Conservation (phyloP, 768 basidiomycete species). For the Calocybe cyanea region DNA sequence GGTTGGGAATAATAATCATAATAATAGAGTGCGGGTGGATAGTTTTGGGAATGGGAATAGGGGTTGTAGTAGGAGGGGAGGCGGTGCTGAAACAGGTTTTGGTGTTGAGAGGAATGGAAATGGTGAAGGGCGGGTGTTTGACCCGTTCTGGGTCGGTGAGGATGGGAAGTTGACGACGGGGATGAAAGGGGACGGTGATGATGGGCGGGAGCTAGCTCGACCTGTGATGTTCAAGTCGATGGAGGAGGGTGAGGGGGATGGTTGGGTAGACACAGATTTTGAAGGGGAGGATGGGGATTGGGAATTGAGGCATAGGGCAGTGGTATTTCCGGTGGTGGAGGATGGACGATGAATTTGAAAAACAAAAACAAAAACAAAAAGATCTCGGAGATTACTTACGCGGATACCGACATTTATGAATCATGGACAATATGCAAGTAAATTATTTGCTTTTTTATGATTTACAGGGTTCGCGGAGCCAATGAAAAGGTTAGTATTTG, state of each 20-base stretch:
- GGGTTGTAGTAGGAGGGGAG: not conserved
- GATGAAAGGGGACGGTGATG: not conserved
- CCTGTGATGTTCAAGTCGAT: not conserved
- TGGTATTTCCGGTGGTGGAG: not conserved
- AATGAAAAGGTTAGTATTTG: too few species aligned
- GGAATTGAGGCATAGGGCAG: not conserved
- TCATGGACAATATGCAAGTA: too few species aligned
- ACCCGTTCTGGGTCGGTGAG: slow-evolving; percentile 11
- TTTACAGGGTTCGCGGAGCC: too few species aligned
- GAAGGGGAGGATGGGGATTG: slow-evolving; percentile 6
- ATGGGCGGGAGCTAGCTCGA: not conserved
- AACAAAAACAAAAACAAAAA: too few species aligned
- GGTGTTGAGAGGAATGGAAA: not conserved
- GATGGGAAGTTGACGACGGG: not conserved
- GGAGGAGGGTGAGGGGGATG: slow-evolving; percentile 10
- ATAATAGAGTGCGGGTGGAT: not conserved
- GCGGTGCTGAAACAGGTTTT: too few species aligned
- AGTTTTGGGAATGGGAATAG: not conserved
- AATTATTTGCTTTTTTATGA: too few species aligned
- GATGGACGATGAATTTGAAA: too few species aligned
- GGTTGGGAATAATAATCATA: too few species aligned
- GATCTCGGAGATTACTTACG: too few species aligned
- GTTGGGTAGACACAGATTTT: slow-evolving; percentile 17
- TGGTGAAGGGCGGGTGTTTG: not conserved
- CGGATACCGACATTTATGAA: too few species aligned